phyloP scores from a whole-genome alignment of 78 protist species.

The Pelomyxa schiedti region DNA sequence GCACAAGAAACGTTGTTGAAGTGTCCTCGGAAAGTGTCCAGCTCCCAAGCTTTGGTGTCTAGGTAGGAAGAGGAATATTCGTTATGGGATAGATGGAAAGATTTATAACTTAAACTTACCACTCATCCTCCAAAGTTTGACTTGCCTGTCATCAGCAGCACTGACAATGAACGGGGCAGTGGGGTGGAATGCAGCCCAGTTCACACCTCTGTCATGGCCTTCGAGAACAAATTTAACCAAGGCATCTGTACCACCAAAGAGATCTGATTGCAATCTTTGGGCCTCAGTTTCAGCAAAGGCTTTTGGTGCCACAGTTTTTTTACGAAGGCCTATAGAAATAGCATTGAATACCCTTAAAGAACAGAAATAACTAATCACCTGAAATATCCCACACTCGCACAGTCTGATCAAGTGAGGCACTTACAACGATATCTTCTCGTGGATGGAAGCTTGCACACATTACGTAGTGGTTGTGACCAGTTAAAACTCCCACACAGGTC shows the following conservation, averaged over 20 bases:
- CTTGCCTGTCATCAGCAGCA: slow-evolving; percentile 89
- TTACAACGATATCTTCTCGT: slow-evolving; percentile 79
- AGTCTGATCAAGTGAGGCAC: slow-evolving; percentile 97
- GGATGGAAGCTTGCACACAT: slow-evolving; percentile 98
- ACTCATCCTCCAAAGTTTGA: slow-evolving; percentile 90
- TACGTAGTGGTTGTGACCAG: slow-evolving; percentile 99
- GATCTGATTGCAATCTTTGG: slow-evolving; percentile 45
- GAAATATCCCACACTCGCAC: slow-evolving; percentile 96
- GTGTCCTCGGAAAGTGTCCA: slow-evolving; percentile 90
- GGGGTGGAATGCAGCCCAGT: slow-evolving; percentile 98
- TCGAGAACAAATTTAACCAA: slow-evolving; percentile 77
- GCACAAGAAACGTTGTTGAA: slow-evolving; percentile 89
- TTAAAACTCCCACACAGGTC: slow-evolving; percentile 76
- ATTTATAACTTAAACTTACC: slow-evolving; percentile 49
- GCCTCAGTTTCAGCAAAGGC: slow-evolving; percentile 28
- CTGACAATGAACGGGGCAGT: slow-evolving; percentile 84
- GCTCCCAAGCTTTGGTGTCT: slow-evolving; percentile 67
- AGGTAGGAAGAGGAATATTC: slow-evolving; percentile 4
- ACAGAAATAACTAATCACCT: slow-evolving; percentile 22
- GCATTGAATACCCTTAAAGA: background rate
- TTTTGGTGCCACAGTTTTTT: slow-evolving; percentile 44
- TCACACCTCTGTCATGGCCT: slow-evolving; percentile 93
- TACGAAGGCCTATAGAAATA: slow-evolving; percentile 32
- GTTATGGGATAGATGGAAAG: background rate
- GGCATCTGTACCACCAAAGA: slow-evolving; percentile 77